A percentile compares a stretch with the other conserved stretches of the same genome.
phyloP scores from a whole-genome alignment of 2,329 filamentous ascomycete genomes.

The Akanthomyces dipterigenus region DNA sequence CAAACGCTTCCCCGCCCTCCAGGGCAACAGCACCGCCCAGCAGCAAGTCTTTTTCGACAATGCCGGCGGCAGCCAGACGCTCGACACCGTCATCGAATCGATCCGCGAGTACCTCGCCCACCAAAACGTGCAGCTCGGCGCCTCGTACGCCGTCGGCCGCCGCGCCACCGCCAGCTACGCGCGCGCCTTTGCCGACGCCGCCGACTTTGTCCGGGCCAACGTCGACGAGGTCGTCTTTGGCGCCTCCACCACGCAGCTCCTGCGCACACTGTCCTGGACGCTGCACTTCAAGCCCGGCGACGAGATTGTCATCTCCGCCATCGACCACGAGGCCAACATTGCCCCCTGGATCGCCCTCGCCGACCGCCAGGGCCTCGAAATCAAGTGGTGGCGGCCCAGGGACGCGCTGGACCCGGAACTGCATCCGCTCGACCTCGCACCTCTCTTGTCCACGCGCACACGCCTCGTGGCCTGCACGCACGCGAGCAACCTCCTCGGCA shows the following conservation, averaged over 20 bases:
- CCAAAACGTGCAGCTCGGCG: constrained; percentile 71
- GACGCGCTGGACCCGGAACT: constrained; percentile 50
- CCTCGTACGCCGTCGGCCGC: constrained; percentile 56
- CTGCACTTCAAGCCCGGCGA: constrained; percentile 48
- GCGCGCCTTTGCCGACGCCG: constrained; percentile 56
- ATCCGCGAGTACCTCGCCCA: constrained; percentile 59
- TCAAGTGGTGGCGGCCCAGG: constrained; percentile 65
- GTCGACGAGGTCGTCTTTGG: constrained; percentile 65
- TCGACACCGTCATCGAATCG: constrained; percentile 59
- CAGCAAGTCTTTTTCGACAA: constrained; percentile 69
- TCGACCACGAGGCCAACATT: constrained; percentile 76
- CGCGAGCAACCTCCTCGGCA: constrained; percentile 66
- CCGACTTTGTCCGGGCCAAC: constrained; percentile 62
- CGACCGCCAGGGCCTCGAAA: constrained; percentile 46
- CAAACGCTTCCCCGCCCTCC: constrained; percentile 56
- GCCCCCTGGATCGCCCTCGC: constrained; percentile 67
- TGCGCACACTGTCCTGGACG: constrained; percentile 60
- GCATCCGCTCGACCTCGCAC: constrained; percentile 46
- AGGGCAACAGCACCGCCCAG: constrained; percentile 32
- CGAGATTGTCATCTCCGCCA: constrained; percentile 62
- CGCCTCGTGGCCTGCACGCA: constrained; percentile 68
- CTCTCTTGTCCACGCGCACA: constrained; percentile 56
- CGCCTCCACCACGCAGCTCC: constrained; percentile 67
- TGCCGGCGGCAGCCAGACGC: constrained; percentile 66
- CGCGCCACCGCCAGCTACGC: constrained; percentile 53